A percentile compares a stretch with the other conserved stretches of the same genome.
These are phyloP conservation scores for Baorangia bicolor DNA, from an alignment of 768 basidiomycete genomes.

Conservation along the genomic window DNA sequence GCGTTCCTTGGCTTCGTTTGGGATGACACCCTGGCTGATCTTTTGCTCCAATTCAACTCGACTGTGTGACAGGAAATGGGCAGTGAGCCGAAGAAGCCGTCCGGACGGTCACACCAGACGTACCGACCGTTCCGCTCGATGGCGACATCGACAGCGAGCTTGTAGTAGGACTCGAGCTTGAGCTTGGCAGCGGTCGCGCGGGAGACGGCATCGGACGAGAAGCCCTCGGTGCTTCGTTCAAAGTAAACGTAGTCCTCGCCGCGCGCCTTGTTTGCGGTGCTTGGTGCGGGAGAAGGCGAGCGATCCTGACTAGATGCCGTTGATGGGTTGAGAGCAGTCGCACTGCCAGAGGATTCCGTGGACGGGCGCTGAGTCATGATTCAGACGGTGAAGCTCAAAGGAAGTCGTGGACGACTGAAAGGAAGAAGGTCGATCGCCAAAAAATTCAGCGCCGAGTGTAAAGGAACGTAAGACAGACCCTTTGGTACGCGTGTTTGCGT, in stretches of 20 bases:
- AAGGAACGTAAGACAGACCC: conserved; percentile 27
- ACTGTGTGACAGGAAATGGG: conserved; percentile 38
- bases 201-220: conserved; percentile 84
- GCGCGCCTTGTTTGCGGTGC: conserved; percentile 30
- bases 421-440: conserved; percentile 7
- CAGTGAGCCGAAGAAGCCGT: conserved; percentile 1
- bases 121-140: conserved; percentile 95
- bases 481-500: conserved; percentile 5
- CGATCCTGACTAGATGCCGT: conserved; percentile 25
- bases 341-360: conserved; percentile 24
- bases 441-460: conserved; percentile 10
- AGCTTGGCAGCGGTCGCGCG: conserved; percentile 92
- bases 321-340: conserved; percentile 17
- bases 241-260: conserved; percentile 87
- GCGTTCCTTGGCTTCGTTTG: conserved; percentile 82
- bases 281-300: conserved; percentile 30
- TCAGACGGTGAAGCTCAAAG: conserved; percentile 2
- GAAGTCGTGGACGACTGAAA: conserved; percentile 4
- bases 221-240: conserved; percentile 77
- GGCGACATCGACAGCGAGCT: conserved; percentile 94
- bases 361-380: conserved; percentile 35
- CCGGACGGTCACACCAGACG: conserved; percentile 10
- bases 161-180: conserved; percentile 97
- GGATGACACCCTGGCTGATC: conserved; percentile 69
- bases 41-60: conserved; percentile 88